A percentile compares a stretch with the other conserved stretches of the same genome.
These are phyloP conservation scores for Tetrapisispora namnaoensis DNA, from an alignment of 805 yeast genomes.

Conservation along the genomic window DNA sequence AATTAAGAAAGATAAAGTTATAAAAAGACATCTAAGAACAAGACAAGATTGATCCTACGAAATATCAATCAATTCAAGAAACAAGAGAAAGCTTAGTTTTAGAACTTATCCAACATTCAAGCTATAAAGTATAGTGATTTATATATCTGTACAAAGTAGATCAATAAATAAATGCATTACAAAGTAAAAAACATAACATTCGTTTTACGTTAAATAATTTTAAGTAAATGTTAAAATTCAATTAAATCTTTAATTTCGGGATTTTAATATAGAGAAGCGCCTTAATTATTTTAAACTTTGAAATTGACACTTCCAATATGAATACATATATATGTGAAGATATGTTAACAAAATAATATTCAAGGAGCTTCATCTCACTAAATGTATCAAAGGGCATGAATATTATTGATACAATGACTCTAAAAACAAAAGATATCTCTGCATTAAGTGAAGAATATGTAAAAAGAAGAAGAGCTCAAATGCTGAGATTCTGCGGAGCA, in stretches of 20 bases:
- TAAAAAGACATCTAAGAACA: constrained; percentile 78
- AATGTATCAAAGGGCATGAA: neutral
- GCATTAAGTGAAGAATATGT: constrained; percentile 1
- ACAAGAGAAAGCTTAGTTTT: neutral
- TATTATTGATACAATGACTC: neutral
- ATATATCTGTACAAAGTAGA: neutral
- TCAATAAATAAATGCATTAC: neutral
- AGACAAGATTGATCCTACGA: constrained; percentile 74
- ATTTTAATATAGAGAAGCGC: too few species aligned
- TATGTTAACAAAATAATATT: too few species aligned
- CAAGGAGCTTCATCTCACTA: neutral
- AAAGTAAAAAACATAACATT: neutral
- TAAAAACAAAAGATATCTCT: neutral
- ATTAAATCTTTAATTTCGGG: too few species aligned
- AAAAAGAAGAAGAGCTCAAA: constrained; percentile 54
- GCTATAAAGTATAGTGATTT: neutral
- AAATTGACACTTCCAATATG: too few species aligned
- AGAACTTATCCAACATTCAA: neutral
- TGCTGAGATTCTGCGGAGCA: constrained; percentile 61
- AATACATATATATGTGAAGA: too few species aligned
- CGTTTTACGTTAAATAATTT: neutral
- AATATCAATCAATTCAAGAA: neutral
- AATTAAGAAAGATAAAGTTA: constrained; percentile 84
- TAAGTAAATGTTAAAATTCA: too few species aligned
- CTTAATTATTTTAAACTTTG: too few species aligned